Conservation (phyloP, 495 filamentous ascomycete species). For the Podospora didyma region DNA sequence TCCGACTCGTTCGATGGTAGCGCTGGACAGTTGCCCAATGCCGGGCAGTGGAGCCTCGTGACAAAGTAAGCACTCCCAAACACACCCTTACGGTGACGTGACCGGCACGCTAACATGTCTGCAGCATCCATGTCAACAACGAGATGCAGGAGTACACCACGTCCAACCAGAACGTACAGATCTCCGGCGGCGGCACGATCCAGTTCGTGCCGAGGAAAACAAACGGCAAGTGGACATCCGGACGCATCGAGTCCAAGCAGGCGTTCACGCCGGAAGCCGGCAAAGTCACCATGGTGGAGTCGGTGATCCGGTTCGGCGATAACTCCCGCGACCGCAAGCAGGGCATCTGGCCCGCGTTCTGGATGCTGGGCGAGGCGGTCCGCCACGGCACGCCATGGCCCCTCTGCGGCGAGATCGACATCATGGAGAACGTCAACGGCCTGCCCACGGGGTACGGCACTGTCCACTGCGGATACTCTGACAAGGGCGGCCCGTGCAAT, state of each 20-base stretch:
- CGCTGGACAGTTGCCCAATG: conserved; percentile 18
- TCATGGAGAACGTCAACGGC: conserved; percentile 50
- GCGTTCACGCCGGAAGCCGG: conserved; percentile 40
- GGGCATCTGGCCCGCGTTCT: conserved; percentile 54
- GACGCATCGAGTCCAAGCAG: conserved; percentile 41
- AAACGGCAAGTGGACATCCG: conserved; percentile 45
- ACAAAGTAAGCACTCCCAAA: conserved; percentile 18
- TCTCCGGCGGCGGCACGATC: conserved; percentile 42
- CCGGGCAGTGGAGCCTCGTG: conserved; percentile 35
- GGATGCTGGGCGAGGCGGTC: conserved; percentile 48
- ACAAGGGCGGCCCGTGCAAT: conserved; percentile 40
- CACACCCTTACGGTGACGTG: background rate
- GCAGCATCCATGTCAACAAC: conserved; percentile 40
- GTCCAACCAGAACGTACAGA: conserved; percentile 41
- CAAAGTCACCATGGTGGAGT: conserved; percentile 37
- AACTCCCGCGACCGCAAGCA: conserved; percentile 30
- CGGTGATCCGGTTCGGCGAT: conserved; percentile 39
- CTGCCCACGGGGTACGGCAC: conserved; percentile 41
- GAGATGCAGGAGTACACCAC: conserved; percentile 40
- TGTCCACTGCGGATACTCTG: conserved; percentile 40
- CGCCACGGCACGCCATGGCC: conserved; percentile 48
- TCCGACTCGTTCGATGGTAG: conserved; percentile 22
- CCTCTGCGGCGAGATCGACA: conserved; percentile 48
- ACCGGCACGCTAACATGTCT: background rate
- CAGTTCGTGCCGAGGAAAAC: conserved; percentile 41